Evolutionary conservation across 1,139 yeast species (phyloP), one percentile per base, ranked within the genome.

Genomic region (Pichia sp.): DNA sequence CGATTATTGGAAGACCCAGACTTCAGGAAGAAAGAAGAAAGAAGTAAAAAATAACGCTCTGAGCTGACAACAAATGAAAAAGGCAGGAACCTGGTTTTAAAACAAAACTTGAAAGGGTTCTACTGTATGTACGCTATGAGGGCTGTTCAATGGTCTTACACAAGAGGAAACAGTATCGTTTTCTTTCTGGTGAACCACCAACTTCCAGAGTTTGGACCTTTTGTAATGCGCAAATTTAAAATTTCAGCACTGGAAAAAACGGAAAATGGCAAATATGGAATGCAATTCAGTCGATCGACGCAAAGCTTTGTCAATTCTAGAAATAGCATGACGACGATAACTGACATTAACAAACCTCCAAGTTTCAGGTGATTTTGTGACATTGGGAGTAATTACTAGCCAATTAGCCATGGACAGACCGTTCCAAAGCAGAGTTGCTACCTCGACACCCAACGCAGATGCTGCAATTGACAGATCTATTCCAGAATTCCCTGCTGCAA

Each of bases 401-500:
- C 16, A 30, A n/a, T 30, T 3, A 3, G 18, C 13, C 15, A 32
- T 32, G 36, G 36, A 32, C 3, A 32, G 22, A 32, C 47, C 46
- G 2, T n/a, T 45, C 7, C 45, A 47, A 40, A 47, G 40, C 7
- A 43, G 64, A 6, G 52, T 50, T n/a, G 52, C 50, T 72, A 40
- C 77, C 0, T 79, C 92, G 1, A 76, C 78, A 23, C 95, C 96
- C 0, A 85, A 80, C 39, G 64, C 88, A 0, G 72, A 71, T 2
- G 67, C 82, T 13, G 97, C 97, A 12, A 85, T 90, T 40, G 95
- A 89, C 64, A 73, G 96, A 46, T 63, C 76, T 1, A 73, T 82
- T 6, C 88, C 86, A 3, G 87, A 81, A 50, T 82, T 83, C 61
- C 94, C 94, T 0, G 85, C 86, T 2, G 96, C 97, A 0, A 76